A percentile compares a stretch with the other conserved stretches of the same genome.
These are phyloP conservation scores for Umbellularia californica DNA, from an alignment of 164 flowering plant genomes.

Conservation along the genomic window DNA sequence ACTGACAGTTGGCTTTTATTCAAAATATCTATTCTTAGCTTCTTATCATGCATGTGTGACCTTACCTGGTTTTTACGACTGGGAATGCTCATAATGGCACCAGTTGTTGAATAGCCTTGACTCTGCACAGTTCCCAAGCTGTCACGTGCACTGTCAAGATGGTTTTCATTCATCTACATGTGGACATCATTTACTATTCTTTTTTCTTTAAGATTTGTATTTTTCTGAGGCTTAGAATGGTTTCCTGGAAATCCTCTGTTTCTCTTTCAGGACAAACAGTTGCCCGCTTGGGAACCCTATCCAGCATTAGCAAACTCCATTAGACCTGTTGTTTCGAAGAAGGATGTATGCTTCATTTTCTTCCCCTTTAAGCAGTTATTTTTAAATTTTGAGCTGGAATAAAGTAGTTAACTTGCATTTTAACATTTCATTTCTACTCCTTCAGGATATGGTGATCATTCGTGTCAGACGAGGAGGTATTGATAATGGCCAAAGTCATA, in stretches of 20 bases:
- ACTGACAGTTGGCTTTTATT: no score
- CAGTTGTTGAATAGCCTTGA: neutral
- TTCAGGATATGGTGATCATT: constrained; percentile 58
- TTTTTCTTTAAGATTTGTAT: neutral
- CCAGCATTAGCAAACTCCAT: constrained; percentile 35
- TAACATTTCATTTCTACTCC: neutral
- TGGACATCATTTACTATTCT: neutral
- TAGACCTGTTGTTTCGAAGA: constrained; percentile 37
- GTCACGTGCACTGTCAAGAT: neutral
- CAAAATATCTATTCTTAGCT: no score
- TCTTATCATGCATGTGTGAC: no score
- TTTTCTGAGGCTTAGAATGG: neutral
- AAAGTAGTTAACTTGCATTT: neutral
- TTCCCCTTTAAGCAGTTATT: neutral
- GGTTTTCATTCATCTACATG: neutral
- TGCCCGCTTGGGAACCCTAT: constrained; percentile 36
- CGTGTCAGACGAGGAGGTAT: constrained; percentile 70
- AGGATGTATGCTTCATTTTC: constrained; percentile 45
- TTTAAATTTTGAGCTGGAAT: neutral
- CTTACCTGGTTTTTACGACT: neutral
- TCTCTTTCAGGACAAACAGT: constrained; percentile 39
- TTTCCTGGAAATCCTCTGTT: constrained; percentile 3
- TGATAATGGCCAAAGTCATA: constrained; percentile 58
- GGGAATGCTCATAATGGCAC: neutral
- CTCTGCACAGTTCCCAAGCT: neutral